Evolutionary conservation across 495 filamentous ascomycete genomes (phyloP), one percentile per base, ranked within the genome.

Genomic region (Echria macrotheca): DNA sequence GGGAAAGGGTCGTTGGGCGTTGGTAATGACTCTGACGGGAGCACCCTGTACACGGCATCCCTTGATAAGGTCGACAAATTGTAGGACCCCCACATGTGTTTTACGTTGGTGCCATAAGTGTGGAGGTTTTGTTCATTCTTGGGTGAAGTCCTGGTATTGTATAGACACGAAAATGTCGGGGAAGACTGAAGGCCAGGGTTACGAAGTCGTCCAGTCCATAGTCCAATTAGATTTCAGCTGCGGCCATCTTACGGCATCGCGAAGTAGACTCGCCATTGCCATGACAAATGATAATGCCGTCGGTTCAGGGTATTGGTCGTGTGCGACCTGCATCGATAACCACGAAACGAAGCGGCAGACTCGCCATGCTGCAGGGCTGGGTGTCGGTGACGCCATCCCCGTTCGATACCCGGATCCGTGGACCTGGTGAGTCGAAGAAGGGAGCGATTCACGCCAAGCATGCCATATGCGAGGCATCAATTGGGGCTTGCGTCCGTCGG

Each of bases 361-460:
- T n/a, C n/a, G n/a, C n/a, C n/a, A n/a, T n/a, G n/a, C n/a, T n/a
- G n/a, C n/a, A n/a, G n/a, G n/a, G n/a, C n/a, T 14, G 39, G 6
- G 21, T 3, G 21, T 11, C n/a, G 21, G 39, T 42, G 39, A 42
- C 19, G 39, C 19, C 39, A 42, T 42, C 35, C 8, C 7, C 8
- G 35, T 18, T 14, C 21, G 17, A 17, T 18, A 26, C 39, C 39
- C 39, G 39, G 39, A 42, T 26, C 39, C 39, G 39, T 42, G 39
- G 39, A 8, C 19, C 7, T 22, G 39, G 39, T 40, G 15, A 21
- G 37, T 19, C 15, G 37, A 17, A 17, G 37, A 22, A 22, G 39
- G 21, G 38, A 19, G 19, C 5, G 22, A 10, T 23, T n/a, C n/a
- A n/a, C n/a, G n/a, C n/a, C n/a, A n/a, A n/a, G n/a, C n/a, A n/a